These are phyloP conservation scores for Clathrospora elynae DNA, from an alignment of 2,329 filamentous ascomycete genomes.

Conservation along the genomic window DNA sequence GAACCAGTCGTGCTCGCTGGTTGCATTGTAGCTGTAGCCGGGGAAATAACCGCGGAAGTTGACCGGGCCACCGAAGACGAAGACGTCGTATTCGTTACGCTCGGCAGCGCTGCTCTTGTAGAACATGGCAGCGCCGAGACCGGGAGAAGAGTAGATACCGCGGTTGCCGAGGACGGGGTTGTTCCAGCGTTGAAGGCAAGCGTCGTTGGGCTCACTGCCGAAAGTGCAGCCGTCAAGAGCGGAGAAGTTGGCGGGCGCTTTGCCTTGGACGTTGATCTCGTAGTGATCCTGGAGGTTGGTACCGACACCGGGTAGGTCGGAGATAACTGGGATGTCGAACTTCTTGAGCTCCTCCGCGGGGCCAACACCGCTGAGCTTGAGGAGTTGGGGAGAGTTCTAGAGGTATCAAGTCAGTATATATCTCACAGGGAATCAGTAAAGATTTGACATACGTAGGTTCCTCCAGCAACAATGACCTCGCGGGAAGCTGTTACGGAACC, in stretches of 20 bases:
- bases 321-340: conserved; percentile 60
- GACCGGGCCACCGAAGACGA: conserved; percentile 61
- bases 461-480: conserved; percentile 48
- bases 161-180: conserved; percentile 51
- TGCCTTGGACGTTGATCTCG: conserved; percentile 56
- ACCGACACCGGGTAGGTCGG: conserved; percentile 66
- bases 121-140: conserved; percentile 58
- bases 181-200: conserved; percentile 54
- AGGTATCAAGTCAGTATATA: conserved; percentile 1
- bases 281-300: conserved; percentile 69
- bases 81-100: conserved; percentile 59
- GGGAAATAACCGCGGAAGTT: conserved; percentile 63
- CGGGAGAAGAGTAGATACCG: conserved; percentile 56
- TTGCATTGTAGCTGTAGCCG: conserved; percentile 59
- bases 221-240: conserved; percentile 51
- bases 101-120: conserved; percentile 51
- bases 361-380: conserved; percentile 69
- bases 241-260: conserved; percentile 46
- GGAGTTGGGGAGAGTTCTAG: conserved; percentile 64
- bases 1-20: conserved; percentile 54
- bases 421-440: neutral
- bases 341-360: conserved; percentile 58
- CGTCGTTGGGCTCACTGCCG: conserved; percentile 48
- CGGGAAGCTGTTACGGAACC: conserved; percentile 43
- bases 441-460: conserved; percentile 55